Percentiles rank a stretch among this genome's conserved stretches.
Conservation (phyloP, 2,329 filamentous ascomycete species). For the Fonsecaea erecta region DNA sequence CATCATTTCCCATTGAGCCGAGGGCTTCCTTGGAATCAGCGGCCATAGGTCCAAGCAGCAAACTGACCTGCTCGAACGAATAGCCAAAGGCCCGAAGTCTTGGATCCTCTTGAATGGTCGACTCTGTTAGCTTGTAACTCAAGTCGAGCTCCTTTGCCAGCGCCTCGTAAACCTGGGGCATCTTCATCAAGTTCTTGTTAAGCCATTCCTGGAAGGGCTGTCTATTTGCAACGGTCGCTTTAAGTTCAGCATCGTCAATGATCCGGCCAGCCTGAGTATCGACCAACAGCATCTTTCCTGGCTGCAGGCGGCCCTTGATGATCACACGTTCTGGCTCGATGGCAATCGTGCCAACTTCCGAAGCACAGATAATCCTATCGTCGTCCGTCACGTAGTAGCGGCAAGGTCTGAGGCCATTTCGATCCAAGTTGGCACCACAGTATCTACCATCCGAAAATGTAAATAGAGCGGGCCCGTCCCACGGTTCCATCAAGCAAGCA, state of each 20-base stretch:
- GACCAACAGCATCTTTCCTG: conserved; percentile 93
- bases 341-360: conserved; percentile 90
- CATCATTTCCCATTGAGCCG: conserved; percentile 97
- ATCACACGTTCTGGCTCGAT: conserved; percentile 89
- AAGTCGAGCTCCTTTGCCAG: conserved; percentile 64
- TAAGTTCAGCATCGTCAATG: conserved; percentile 91
- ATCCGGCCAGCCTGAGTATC: conserved; percentile 90
- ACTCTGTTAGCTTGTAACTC: conserved; percentile 67
- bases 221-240: conserved; percentile 82
- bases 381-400: conserved; percentile 97
- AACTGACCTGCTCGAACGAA: conserved; percentile 90
- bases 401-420: conserved; percentile 93
- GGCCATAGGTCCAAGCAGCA: conserved; percentile 92
- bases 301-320: conserved; percentile 91
- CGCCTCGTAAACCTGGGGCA: conserved; percentile 73
- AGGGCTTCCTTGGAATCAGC: conserved; percentile 96
- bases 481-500: conserved; percentile 97
- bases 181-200: conserved; percentile 79
- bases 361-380: conserved; percentile 95
- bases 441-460: conserved; percentile 96
- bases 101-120: conserved; percentile 79
- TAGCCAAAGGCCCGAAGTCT: conserved; percentile 87
- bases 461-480: conserved; percentile 95
- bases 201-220: conserved; percentile 90
- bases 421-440: conserved; percentile 94